phyloP scores from a whole-genome alignment of 2,329 filamentous ascomycete species.

The Penicillium sp. region DNA sequence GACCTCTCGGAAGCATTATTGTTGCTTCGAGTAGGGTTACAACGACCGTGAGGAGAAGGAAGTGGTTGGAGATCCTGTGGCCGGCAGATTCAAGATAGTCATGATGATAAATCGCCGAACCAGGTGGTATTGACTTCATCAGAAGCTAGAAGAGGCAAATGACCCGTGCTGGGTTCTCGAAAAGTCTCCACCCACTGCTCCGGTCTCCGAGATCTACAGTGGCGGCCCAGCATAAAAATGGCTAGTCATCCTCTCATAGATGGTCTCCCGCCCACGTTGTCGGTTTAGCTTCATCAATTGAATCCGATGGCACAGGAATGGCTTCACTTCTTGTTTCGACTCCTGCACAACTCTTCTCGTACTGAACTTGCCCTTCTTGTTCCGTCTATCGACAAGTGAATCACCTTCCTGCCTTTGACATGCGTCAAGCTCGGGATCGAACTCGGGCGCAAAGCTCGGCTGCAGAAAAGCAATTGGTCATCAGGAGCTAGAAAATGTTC shows the following conservation, averaged over 20 bases:
- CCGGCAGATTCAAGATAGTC: neutral
- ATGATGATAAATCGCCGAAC: neutral
- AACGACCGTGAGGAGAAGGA: neutral
- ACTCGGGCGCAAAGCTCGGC: neutral
- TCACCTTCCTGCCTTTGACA: neutral
- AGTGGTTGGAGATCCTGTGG: neutral
- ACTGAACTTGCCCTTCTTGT: neutral
- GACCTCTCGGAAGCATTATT: neutral
- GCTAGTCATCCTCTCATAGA: neutral
- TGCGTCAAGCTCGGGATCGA: neutral
- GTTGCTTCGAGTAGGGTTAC: neutral
- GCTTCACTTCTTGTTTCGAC: neutral
- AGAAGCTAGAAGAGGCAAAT: neutral
- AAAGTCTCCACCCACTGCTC: neutral
- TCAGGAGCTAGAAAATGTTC: neutral
- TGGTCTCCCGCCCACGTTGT: constrained; percentile 1
- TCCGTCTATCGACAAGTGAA: neutral
- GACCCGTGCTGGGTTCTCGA: constrained; percentile 1
- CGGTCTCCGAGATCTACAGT: constrained; percentile 8
- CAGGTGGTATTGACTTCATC: constrained; percentile 2
- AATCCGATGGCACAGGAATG: neutral
- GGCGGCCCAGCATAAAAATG: neutral
- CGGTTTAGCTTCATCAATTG: neutral
- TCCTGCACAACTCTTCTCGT: neutral
- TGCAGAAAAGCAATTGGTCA: neutral